Conservation (phyloP, 2,329 filamentous ascomycete genomes). For the Epichloe sibirici region DNA sequence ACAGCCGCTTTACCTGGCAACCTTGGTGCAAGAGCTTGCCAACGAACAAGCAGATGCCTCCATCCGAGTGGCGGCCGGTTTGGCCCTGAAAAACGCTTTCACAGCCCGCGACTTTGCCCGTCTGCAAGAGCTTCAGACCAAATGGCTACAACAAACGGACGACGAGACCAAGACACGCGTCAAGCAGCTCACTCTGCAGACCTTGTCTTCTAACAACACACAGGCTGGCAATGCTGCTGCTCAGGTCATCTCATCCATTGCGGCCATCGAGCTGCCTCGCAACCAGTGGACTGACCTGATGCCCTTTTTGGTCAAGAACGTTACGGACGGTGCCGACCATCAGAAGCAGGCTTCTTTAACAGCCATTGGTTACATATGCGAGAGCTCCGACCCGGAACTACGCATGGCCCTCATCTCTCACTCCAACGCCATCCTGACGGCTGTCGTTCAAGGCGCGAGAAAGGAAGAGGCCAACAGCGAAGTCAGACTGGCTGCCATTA, state of each 20-base stretch:
- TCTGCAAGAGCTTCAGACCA: slow-evolving; percentile 79
- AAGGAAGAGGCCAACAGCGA: slow-evolving; percentile 91
- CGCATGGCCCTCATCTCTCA: slow-evolving; percentile 69
- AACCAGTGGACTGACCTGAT: slow-evolving; percentile 92
- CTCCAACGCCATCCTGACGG: slow-evolving; percentile 95
- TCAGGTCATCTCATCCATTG: slow-evolving; percentile 91
- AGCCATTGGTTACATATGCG: slow-evolving; percentile 97
- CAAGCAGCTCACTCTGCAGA: slow-evolving; percentile 83
- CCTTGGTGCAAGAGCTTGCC: slow-evolving; percentile 85
- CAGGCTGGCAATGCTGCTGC: slow-evolving; percentile 82
- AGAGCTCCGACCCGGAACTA: slow-evolving; percentile 81
- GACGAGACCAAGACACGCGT: slow-evolving; percentile 73
- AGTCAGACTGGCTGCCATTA: slow-evolving; percentile 85
- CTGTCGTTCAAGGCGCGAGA: slow-evolving; percentile 91
- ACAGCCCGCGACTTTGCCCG: slow-evolving; percentile 80
- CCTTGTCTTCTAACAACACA: slow-evolving; percentile 64
- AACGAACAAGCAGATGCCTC: slow-evolving; percentile 74
- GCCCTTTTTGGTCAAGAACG: slow-evolving; percentile 78
- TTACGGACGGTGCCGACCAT: slow-evolving; percentile 73
- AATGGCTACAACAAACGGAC: slow-evolving; percentile 82
- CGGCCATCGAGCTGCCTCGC: slow-evolving; percentile 84
- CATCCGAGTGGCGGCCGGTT: slow-evolving; percentile 87
- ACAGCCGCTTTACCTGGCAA: slow-evolving; percentile 83
- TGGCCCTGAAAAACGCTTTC: slow-evolving; percentile 97
- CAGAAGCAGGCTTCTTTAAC: slow-evolving; percentile 91